A percentile compares a stretch with the other conserved stretches of the same genome.
Evolutionary conservation across 495 filamentous ascomycete species (phyloP).

Genomic region (Penicillium subrubescens): DNA sequence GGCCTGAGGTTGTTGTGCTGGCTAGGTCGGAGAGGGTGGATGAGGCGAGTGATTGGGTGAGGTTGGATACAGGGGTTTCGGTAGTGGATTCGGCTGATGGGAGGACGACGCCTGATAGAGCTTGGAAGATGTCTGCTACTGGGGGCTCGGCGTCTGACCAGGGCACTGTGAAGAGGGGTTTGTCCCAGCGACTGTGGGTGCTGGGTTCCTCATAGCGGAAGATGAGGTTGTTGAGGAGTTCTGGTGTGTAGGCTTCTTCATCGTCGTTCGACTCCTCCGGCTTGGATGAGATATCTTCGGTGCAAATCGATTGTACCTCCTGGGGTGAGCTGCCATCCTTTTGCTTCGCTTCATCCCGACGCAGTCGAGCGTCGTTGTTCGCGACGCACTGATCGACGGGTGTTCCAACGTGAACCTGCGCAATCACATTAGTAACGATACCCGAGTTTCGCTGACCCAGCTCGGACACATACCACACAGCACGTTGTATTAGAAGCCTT

Average conservation of each 20-base stretch:
- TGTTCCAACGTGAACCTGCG: constrained; percentile 77
- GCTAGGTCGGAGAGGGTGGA: constrained; percentile 35
- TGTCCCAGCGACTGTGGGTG: constrained; percentile 93
- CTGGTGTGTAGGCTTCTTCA: constrained; percentile 60
- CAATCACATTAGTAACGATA: constrained; percentile 5
- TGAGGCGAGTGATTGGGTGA: constrained; percentile 30
- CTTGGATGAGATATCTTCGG: neutral
- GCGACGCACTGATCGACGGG: constrained; percentile 64
- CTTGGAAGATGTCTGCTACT: constrained; percentile 76
- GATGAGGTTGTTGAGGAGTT: constrained; percentile 87
- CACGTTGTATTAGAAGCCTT: constrained; percentile 82
- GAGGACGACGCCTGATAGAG: constrained; percentile 54
- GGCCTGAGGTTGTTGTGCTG: constrained; percentile 32
- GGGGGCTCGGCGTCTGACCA: constrained; percentile 74
- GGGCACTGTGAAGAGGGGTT: constrained; percentile 86
- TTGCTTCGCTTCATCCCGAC: neutral
- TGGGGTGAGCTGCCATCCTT: neutral
- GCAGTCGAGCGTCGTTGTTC: constrained; percentile 45
- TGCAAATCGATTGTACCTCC: neutral
- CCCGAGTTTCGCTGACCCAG: neutral
- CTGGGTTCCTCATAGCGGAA: constrained; percentile 97
- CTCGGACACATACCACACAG: constrained; percentile 64
- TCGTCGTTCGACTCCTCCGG: constrained; percentile 16
- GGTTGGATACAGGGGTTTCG: constrained; percentile 22
- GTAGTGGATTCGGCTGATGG: constrained; percentile 32